Evolutionary conservation across 2,329 filamentous ascomycete genomes (phyloP), one percentile per base, ranked within the genome.

Genomic region (Elsinoe batatas): DNA sequence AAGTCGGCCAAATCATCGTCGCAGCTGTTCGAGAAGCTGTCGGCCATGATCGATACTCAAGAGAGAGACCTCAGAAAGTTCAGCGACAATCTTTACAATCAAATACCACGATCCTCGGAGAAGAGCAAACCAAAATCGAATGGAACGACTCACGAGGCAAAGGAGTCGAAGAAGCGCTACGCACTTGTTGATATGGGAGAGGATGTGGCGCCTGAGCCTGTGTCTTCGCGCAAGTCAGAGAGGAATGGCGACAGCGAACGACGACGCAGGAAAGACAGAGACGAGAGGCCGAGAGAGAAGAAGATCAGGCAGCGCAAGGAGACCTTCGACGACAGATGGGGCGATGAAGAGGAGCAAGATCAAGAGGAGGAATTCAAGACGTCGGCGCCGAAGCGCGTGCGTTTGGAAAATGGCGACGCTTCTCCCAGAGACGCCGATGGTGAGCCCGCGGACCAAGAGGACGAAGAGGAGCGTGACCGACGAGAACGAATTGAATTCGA

Each of bases 401-500:
- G 87, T 65, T 71, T 86, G 26, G 83, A 86, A 46, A 76, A 82
- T 74, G 82, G 44, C 72, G 63, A 62, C 18, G 60, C 61, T 18
- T 65, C 65, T 15, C 66, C 65, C 5, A 53, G 58, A 37, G 54
- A 59, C n/a, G 57, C 54, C 12, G 61, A 59, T 40, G 59, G 60
- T 10, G 54, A 60, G 5, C 54, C 46, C 7, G 60, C 63, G 12
- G 60, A 64, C 30, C 61, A 64, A 30, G 67, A 69, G 40, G 68
- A 71, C 17, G 66, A 65, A 20, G 67, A 68, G 50, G 68, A 82
- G 63, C 79, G 78, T 57, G 88, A 94, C 66, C 77, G 84, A 17
- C 81, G 80, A 60, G 89, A 94, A 66, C 79, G 86, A 38, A 85
- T 91, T 58, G 88, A 86, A 15, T 91, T 94, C 61, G 81, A 88